Conservation (phyloP, 2,329 filamentous ascomycete genomes). For the Trichoderma sp. region DNA sequence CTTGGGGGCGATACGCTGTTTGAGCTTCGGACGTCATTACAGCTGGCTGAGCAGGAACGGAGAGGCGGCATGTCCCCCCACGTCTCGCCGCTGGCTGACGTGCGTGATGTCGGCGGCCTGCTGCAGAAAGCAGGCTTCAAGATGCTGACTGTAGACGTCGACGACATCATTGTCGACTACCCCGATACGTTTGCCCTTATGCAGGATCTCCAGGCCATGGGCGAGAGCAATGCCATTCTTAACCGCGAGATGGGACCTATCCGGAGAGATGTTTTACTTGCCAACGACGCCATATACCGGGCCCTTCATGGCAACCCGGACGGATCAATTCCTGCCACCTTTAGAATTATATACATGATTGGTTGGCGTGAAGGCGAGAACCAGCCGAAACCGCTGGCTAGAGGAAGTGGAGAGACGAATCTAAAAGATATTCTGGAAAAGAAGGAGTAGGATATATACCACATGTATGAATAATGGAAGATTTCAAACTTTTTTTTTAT, state of each 20-base stretch:
- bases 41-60: slow-evolving; percentile 88
- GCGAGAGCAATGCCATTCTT: slow-evolving; percentile 86
- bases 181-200: slow-evolving; percentile 88
- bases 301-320: slow-evolving; percentile 83
- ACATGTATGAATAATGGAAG: neutral
- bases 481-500: neutral
- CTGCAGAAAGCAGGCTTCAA: slow-evolving; percentile 88
- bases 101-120: slow-evolving; percentile 85
- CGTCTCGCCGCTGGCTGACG: slow-evolving; percentile 88
- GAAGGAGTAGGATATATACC: slow-evolving; percentile 37
- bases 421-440: slow-evolving; percentile 75
- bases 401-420: slow-evolving; percentile 84
- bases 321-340: slow-evolving; percentile 81
- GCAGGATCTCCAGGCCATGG: slow-evolving; percentile 95
- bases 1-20: slow-evolving; percentile 92
- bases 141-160: slow-evolving; percentile 93
- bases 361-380: slow-evolving; percentile 87
- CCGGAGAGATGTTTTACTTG: slow-evolving; percentile 79
- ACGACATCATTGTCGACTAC: slow-evolving; percentile 95
- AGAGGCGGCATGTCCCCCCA: slow-evolving; percentile 90
- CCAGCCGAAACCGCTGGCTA: slow-evolving; percentile 75
- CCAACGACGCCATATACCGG: slow-evolving; percentile 84
- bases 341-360: slow-evolving; percentile 97
- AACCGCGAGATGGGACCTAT: slow-evolving; percentile 81
- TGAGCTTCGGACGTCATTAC: slow-evolving; percentile 88